Conservation (phyloP, 306 rosid genomes). For the Cicer chorassanicum region DNA sequence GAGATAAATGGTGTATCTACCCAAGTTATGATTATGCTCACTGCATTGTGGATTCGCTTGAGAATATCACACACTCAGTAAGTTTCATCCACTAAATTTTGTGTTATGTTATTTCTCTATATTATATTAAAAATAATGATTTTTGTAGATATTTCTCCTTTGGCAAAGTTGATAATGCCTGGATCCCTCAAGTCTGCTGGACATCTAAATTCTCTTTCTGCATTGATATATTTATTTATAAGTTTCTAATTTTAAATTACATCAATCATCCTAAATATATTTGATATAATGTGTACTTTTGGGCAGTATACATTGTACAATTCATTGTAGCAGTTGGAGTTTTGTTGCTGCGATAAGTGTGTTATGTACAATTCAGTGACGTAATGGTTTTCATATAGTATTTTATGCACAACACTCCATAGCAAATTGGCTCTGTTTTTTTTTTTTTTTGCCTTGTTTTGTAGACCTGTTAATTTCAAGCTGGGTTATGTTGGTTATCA, state of each 20-base stretch:
- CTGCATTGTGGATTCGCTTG: slow-evolving; percentile 98
- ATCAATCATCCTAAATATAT: slow-evolving; percentile 7
- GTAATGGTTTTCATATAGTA: background rate
- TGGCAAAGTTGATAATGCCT: slow-evolving; percentile 7
- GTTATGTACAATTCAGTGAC: background rate
- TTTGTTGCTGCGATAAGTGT: slow-evolving; percentile 1
- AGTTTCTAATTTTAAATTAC: background rate
- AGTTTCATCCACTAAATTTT: slow-evolving; percentile 41
- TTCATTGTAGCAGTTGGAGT: slow-evolving; percentile 4
- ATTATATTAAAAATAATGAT: background rate
- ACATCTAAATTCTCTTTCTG: background rate
- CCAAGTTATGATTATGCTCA: slow-evolving; percentile 98
- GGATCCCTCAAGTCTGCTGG: slow-evolving; percentile 15
- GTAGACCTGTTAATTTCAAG: background rate
- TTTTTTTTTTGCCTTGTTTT: background rate
- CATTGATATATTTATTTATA: background rate
- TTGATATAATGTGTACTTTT: background rate
- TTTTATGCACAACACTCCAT: slow-evolving; percentile 1
- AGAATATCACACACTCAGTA: slow-evolving; percentile 96
- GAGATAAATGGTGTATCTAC: slow-evolving; percentile 99
- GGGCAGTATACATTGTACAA: background rate
- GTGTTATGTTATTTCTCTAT: background rate
- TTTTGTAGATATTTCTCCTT: slow-evolving; percentile 2
- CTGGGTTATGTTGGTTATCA: background rate
- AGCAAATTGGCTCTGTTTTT: background rate